Evolutionary conservation across 345 rosid genomes (phyloP), one percentile per base, ranked within the genome.

Genomic region (Excoecaria cochinchinensis): DNA sequence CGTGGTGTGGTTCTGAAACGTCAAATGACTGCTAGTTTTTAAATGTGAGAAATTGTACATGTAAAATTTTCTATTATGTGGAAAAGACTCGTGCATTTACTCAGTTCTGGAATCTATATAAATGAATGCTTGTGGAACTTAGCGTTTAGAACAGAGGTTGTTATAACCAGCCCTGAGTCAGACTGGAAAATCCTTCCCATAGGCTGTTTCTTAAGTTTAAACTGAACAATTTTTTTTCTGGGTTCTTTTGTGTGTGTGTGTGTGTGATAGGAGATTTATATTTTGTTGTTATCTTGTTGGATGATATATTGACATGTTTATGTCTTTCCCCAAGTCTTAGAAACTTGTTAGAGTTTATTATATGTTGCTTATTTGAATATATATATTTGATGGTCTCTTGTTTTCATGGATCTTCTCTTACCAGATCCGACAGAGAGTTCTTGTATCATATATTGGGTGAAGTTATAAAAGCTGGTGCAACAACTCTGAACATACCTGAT

Each of bases 381-480:
- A 19, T 36, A 19, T 53, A 44, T 3, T 10, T 38, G 7, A 51
- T 52, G 46, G 50, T 74, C 5, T 52, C 64, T 72, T 58, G 50
- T 59, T 21, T 50, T 40, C 25, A 40, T 42, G 50, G 21, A 59
- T 59, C 51, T 56, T 59, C 51, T 56, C 38, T 21, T 24, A 69
- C 40, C 80, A 96, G 99, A 83, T 95, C 99, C 1, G 98, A 95
- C 62, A 90, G 87, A 79, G 94, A 89, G 73, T 93, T 87, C 70
- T 77, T 95, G 55, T 95, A 89, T 78, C 81, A 89, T 82, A 87
- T 95, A 58, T 88, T 95, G 82, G 97, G 86, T 50, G 99, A 95
- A 82, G 97, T 90, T 8, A 93, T 95, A 68, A 95, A 95, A 85
- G 97, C 91, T 5, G 99, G 99, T 74, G 99, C 99, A 10, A 90